Evolutionary conservation across 768 basidiomycete genomes (phyloP), one percentile per base, ranked within the genome.

Genomic region (Lactifluus piperatus): DNA sequence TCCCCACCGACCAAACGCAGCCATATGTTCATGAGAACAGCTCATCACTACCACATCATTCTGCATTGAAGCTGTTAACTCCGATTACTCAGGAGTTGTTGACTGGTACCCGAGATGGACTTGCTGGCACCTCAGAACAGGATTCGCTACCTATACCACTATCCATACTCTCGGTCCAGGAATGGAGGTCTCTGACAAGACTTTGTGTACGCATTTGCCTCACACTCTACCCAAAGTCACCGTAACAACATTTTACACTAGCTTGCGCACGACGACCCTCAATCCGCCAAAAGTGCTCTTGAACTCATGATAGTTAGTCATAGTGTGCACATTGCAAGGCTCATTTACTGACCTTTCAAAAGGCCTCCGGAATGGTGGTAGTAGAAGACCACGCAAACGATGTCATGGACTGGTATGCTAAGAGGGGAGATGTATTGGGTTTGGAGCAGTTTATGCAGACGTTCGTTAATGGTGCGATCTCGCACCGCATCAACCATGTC

Each of bases 121-220:
- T n/a, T 14, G 11, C 43, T 30, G 24, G 39, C 16, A 56, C 26
- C 37, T 50, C 52, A 27, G 53, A 27, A 10, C 29, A 44, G 11
- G 24, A 27, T 13, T 37, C 55, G 2, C 5, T 6, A 9, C 20
- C 30, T 14, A 13, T 62, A 13, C 58, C 61, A 5, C 58, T 60
- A 63, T 82, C 20, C 76, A 79, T 18, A 65, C 81, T 3, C 73
- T 75, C 16, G 55, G 84, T 10, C 2, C 22, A 56, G n/a, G 60
- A 61, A 67, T 87, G 20, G 77, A 83, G 0, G 48, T 71, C 18
- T 61, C 69, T 10, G 85, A 89, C 67, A 83, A 80, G 71, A 71
- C 77, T 44, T 78, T 81, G 1, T 5, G 70, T 86, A 3, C 74
- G 82, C 16, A 65, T 75, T 49, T 77, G 73, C 44, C 84, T 65